Conservation (phyloP, 2,329 filamentous ascomycete genomes). For the Lachnellula hyalina region DNA sequence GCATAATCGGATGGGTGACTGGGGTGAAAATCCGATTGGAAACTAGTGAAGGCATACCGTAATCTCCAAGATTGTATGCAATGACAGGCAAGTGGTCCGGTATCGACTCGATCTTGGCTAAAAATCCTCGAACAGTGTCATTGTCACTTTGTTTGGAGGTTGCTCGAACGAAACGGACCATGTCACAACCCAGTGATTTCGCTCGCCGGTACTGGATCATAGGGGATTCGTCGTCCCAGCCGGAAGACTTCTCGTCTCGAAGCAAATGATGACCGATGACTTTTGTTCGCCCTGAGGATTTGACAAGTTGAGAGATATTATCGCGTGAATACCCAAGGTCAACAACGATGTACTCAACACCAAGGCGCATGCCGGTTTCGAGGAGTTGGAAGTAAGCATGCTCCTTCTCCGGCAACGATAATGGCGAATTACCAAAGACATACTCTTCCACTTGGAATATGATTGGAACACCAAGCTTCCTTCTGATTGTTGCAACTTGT, state of each 20-base stretch:
- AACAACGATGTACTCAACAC: constrained; percentile 59
- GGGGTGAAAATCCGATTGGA: constrained; percentile 53
- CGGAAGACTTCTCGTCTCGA: constrained; percentile 28
- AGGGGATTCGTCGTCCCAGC: constrained; percentile 46
- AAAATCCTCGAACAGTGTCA: constrained; percentile 30
- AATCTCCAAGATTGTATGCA: constrained; percentile 50
- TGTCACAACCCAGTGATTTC: constrained; percentile 46
- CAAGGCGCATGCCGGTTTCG: constrained; percentile 59
- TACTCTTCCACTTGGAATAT: constrained; percentile 53
- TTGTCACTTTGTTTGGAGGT: constrained; percentile 47
- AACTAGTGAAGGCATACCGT: constrained; percentile 49
- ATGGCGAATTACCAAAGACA: constrained; percentile 23
- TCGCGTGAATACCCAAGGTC: constrained; percentile 51
- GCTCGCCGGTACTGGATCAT: constrained; percentile 46
- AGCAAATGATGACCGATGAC: constrained; percentile 47
- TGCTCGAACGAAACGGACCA: constrained; percentile 50
- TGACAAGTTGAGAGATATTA: constrained; percentile 40
- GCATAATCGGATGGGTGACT: constrained; percentile 50
- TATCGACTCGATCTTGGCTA: constrained; percentile 24
- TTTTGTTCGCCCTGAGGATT: constrained; percentile 45
- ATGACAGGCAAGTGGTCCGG: constrained; percentile 35
- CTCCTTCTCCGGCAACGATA: constrained; percentile 22
- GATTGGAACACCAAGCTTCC: constrained; percentile 50
- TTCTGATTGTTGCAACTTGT: constrained; percentile 52
- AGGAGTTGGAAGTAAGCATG: constrained; percentile 51